Base-by-base conservation (phyloP, 2,329 filamentous ascomycete species). In the Colletotrichum falcatum region DNA sequence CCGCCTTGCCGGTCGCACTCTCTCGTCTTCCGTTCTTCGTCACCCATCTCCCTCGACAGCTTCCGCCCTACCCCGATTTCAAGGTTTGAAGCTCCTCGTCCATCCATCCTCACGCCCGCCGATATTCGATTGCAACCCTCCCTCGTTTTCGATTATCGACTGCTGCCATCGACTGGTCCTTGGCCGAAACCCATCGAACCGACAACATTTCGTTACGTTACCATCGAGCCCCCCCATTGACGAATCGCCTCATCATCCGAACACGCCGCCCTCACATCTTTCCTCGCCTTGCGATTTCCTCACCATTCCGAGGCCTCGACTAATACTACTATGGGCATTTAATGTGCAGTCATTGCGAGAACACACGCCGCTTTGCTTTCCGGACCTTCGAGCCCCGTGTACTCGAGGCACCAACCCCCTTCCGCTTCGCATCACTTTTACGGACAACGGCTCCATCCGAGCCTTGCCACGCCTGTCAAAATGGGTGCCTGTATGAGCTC, bases 401-500 rank as follows among this genome's bases (percentile, higher is more conserved):
- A 61, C 61, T 54, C 61, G 60, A 61, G 59, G 59, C 58, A 48
- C 46, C 58, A 44, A 61, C 3, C 44, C 37, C 23, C n/a, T 58
- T 37, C 33, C 37, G n/a, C 30, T 54, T 26, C 59, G n/a, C 28
- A 58, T 54, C 44, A 37, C 20, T 54, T 18, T 20, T 46, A 37
- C 46, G 37, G 42, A 48, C 30, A 55, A 59, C 37, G 59, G 51
- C 53, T 60, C n/a, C 33, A 20, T 14, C 23, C 18, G 61, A 56
- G 59, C 58, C 59, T 63, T 46, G 30, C 30, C 39, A 56, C 23
- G 30, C 7, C 48, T 14, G 54, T 8, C 83, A 88, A 79, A 77
- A 99, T 99, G 96, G 96, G 96, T 83, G 89, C 89, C 77, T 99
- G 96, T 86, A 93, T 97, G 89, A 98, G 94, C 84, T 91, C 91